Evolutionary conservation across 345 rosid species (phyloP).

Genomic region (Noccaea bulbosa): DNA sequence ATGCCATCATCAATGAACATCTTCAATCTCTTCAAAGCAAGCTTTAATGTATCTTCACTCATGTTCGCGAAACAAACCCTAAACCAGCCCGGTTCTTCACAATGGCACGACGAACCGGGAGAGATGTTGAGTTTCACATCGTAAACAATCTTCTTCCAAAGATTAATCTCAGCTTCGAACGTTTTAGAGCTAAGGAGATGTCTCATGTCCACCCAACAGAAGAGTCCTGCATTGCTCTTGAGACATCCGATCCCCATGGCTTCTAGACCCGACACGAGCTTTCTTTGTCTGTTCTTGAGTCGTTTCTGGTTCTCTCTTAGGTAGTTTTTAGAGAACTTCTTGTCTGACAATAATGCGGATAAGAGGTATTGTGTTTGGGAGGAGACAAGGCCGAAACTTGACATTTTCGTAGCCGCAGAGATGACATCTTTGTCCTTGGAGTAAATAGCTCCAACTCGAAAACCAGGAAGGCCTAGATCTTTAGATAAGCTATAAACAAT

Average conservation of each 20-base stretch:
- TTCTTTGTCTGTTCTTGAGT: conserved; percentile 50
- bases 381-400: conserved; percentile 79
- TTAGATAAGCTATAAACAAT: conserved; percentile 73
- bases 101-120: conserved; percentile 79
- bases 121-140: conserved; percentile 60
- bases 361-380: conserved; percentile 77
- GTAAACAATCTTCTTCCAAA: conserved; percentile 73
- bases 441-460: conserved; percentile 82
- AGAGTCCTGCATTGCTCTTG: conserved; percentile 71
- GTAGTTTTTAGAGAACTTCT: conserved; percentile 59
- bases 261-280: conserved; percentile 60
- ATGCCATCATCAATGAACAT: conserved; percentile 44
- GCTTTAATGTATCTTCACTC: conserved; percentile 54
- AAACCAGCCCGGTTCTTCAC: conserved; percentile 59
- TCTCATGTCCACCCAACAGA: conserved; percentile 82
- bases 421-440: conserved; percentile 68
- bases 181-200: conserved; percentile 61
- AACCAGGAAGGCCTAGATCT: conserved; percentile 83
- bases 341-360: conserved; percentile 65
- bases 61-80: too few species aligned
- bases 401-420: conserved; percentile 82
- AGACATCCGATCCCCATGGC: conserved; percentile 57
- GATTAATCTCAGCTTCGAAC: conserved; percentile 71
- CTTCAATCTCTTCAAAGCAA: conserved; percentile 61
- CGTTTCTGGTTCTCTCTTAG: conserved; percentile 60